Conservation (phyloP, 305 asterid species). For the Fraxinus paxiana region DNA sequence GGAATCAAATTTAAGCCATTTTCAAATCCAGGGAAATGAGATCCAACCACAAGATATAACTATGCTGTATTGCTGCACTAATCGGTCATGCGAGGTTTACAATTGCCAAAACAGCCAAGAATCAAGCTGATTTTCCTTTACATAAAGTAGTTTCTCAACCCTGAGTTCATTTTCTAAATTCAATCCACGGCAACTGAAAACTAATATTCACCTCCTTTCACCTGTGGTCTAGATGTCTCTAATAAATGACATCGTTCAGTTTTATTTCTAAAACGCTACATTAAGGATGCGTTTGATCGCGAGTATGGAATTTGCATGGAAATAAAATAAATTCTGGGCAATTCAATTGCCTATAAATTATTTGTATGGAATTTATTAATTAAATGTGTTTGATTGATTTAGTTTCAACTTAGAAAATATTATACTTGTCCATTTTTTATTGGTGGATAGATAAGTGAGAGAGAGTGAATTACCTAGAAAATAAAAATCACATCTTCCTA, state of each 20-base stretch:
- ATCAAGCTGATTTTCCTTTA: conserved; percentile 1
- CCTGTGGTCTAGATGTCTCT: not conserved
- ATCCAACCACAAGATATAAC: not conserved
- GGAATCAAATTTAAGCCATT: conserved; percentile 4
- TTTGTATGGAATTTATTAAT: too few species aligned
- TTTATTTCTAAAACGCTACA: not conserved
- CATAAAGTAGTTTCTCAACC: conserved; percentile 2
- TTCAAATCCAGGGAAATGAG: not conserved
- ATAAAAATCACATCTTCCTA: too few species aligned
- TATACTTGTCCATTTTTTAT: too few species aligned
- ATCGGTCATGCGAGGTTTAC: not conserved
- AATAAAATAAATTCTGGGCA: too few species aligned
- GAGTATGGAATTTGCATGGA: too few species aligned
- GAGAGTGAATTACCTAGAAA: too few species aligned
- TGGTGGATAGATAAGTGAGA: too few species aligned
- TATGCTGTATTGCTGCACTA: not conserved
- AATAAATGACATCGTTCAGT: not conserved
- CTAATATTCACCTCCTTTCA: not conserved
- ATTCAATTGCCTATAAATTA: too few species aligned
- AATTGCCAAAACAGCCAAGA: conserved; percentile 10
- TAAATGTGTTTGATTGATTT: too few species aligned
- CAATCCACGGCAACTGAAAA: not conserved
- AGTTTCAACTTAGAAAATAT: too few species aligned
- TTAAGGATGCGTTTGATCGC: too few species aligned
- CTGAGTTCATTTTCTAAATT: conserved; percentile 13